Evolutionary conservation across 768 basidiomycete species (phyloP), one percentile per base, ranked within the genome.

Genomic region (Tulasnella sp.): DNA sequence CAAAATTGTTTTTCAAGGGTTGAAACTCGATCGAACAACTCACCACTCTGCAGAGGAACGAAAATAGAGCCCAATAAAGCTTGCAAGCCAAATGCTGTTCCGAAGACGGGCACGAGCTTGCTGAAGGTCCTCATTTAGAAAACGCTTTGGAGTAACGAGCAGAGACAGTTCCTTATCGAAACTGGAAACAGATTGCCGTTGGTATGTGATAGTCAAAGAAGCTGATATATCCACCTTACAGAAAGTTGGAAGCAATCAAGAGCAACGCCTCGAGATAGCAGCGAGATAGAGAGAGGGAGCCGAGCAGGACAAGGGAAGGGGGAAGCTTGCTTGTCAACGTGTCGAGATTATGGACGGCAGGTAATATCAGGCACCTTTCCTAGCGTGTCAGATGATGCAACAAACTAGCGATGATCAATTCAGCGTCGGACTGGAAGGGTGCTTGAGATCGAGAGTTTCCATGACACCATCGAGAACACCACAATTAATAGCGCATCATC

Each of bases 31-130:
- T 5, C 7, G 1, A 34, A 19, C 15, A 40, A 31, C 42, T 52
- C 12, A 73, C 72, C 72, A 71, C 87, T 87, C 52, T 89, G 85
- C 76, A 85, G 86, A 1, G 91, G 92, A 4, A 92, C 88, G 76
- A 90, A 91, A 25, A 91, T 82, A 5, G 86, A 74, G 0, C 90
- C 91, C 71, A 88, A 86, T 68, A 67, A 68, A 69, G 77, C 29
- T 81, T 90, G 89, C 0, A 89, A 81, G 3, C 83, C 86, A 79
- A 86, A 90, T 14, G 89, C 86, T 75, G 85, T 86, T 11, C 82
- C 83, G 4, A 86, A 79, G 3, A 85, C 80, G 11, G 88, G 89
- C 0, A 88, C 72, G n/a, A 90, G 84, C 49, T 85, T 85, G 52
- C 72, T 45, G 11, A 73, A 36, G 29, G 58, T 64, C 31, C 58